These are phyloP conservation scores for Ploettnerulaceae sp. DNA, from an alignment of 2,329 filamentous ascomycete species.

Conservation along the genomic window DNA sequence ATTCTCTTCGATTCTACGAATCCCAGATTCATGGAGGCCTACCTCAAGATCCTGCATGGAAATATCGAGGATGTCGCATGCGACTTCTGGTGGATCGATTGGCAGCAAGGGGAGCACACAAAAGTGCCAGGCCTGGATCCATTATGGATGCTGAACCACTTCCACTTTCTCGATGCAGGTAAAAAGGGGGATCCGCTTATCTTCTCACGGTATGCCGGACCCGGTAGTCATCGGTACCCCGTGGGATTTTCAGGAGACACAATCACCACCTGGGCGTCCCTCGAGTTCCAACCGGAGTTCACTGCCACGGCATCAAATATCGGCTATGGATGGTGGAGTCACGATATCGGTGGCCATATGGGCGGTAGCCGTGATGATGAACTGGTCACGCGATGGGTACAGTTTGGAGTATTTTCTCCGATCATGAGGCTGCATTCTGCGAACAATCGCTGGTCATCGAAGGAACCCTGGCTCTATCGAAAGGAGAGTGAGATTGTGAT, in stretches of 20 bases:
- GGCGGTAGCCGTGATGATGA: conserved; percentile 53
- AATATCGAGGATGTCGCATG: conserved; percentile 50
- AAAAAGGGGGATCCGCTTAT: conserved; percentile 46
- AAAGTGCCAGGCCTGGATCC: conserved; percentile 55
- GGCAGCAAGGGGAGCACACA: conserved; percentile 57
- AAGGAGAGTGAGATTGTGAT: conserved; percentile 43
- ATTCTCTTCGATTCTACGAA: conserved; percentile 53
- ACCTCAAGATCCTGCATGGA: conserved; percentile 52
- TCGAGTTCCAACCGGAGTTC: conserved; percentile 62
- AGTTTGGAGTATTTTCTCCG: conserved; percentile 56
- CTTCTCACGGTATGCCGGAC: conserved; percentile 57
- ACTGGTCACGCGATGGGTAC: conserved; percentile 55
- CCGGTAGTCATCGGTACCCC: conserved; percentile 59
- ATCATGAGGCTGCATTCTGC: conserved; percentile 57
- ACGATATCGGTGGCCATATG: conserved; percentile 63
- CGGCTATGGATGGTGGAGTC: conserved; percentile 64
- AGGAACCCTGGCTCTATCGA: conserved; percentile 57
- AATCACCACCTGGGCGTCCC: conserved; percentile 53
- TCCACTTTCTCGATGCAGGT: conserved; percentile 52
- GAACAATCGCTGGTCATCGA: conserved; percentile 52
- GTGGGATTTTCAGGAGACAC: conserved; percentile 62
- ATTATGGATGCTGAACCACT: conserved; percentile 61
- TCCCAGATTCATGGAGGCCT: conserved; percentile 51
- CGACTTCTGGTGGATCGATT: conserved; percentile 66
- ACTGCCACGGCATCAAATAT: conserved; percentile 63